Evolutionary conservation across 75 land plant species (phyloP).

Genomic region (Picea glauca): DNA sequence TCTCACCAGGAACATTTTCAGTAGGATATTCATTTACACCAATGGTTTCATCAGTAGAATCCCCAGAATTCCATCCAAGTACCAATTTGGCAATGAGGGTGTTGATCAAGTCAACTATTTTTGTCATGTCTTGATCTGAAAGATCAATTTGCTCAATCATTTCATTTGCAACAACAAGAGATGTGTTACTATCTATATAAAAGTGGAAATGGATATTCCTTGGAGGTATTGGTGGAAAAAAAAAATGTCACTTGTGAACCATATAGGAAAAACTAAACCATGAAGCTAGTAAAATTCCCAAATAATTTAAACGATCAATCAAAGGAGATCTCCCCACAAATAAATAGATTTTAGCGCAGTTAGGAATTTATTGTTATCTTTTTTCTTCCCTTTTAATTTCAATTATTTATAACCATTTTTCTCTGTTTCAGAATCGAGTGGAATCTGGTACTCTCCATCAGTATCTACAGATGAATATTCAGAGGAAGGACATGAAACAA

Average conservation of each 20-base stretch:
- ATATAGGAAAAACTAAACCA: background rate
- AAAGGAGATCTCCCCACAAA: background rate
- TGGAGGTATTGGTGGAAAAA: conserved; percentile 35
- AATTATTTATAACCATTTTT: conserved; percentile 26
- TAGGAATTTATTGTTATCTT: conserved; percentile 24
- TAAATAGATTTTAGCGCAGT: background rate
- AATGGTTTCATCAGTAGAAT: conserved; percentile 19
- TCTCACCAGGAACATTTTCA: background rate
- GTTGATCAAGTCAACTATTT: conserved; percentile 81
- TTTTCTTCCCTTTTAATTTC: conserved; percentile 48
- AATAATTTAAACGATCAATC: background rate
- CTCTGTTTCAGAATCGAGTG: conserved; percentile 14
- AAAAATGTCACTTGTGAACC: background rate
- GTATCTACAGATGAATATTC: conserved; percentile 33
- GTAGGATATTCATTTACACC: conserved; percentile 6
- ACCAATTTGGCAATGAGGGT: conserved; percentile 43
- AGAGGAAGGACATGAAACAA: conserved; percentile 4
- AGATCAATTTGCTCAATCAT: conserved; percentile 69
- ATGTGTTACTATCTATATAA: conserved; percentile 56
- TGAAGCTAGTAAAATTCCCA: background rate
- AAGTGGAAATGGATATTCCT: conserved; percentile 59
- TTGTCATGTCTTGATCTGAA: conserved; percentile 48
- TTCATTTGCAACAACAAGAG: conserved; percentile 50
- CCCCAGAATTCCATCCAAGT: conserved; percentile 62
- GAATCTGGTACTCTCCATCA: conserved; percentile 21